A percentile compares a stretch with the other conserved stretches of the same genome.
These are phyloP conservation scores for Backusella liffmaniae DNA, from an alignment of 192 early-diverging fungal species.

Conservation along the genomic window DNA sequence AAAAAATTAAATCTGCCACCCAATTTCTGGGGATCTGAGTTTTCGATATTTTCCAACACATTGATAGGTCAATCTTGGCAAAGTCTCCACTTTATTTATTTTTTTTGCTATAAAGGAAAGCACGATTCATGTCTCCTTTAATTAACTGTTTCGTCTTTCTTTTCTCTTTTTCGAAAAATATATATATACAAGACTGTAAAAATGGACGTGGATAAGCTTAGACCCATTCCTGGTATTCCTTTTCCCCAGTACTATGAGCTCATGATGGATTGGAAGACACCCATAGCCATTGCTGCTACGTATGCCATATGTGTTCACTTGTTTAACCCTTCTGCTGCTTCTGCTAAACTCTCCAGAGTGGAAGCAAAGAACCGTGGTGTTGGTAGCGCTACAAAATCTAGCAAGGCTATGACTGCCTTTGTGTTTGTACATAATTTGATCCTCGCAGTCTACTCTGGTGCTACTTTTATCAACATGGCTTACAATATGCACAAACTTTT, in stretches of 20 bases:
- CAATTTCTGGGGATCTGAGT: constrained; percentile 18
- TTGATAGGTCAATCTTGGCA: neutral
- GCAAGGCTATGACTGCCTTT: constrained; percentile 63
- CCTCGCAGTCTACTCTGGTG: constrained; percentile 68
- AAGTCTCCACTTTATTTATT: neutral
- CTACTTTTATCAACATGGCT: constrained; percentile 67
- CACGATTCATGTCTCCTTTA: constrained; percentile 2
- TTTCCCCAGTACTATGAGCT: constrained; percentile 69
- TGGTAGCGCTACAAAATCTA: constrained; percentile 30
- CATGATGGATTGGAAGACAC: constrained; percentile 71
- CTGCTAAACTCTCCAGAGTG: constrained; percentile 51
- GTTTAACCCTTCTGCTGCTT: constrained; percentile 49
- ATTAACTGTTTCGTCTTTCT: constrained; percentile 19
- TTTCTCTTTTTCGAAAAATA: constrained; percentile 11
- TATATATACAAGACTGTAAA: neutral
- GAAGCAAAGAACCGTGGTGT: constrained; percentile 51
- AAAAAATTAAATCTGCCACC: constrained; percentile 10
- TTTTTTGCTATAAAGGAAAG: neutral
- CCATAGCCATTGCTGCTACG: constrained; percentile 49
- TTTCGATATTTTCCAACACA: neutral
- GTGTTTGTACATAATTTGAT: constrained; percentile 76
- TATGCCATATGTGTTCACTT: constrained; percentile 48
- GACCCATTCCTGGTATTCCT: constrained; percentile 48
- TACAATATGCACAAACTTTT: constrained; percentile 54
- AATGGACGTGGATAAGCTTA: constrained; percentile 25